Conservation (phyloP, 2,329 filamentous ascomycete species). For the Calonectria montana region DNA sequence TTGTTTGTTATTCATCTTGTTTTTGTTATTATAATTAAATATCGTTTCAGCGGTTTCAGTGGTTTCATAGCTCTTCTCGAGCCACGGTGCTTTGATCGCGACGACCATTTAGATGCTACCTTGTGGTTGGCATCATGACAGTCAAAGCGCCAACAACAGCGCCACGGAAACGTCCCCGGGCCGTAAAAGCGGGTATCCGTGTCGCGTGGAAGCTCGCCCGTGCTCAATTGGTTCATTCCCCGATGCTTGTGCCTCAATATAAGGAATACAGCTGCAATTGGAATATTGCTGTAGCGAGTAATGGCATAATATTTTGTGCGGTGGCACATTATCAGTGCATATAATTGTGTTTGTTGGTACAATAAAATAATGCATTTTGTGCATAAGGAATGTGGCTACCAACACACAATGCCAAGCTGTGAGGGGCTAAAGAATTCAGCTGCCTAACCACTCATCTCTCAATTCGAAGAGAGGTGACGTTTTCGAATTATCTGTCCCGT, state of each 20-base stretch:
- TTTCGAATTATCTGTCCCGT: not conserved
- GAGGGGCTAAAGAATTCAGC: not conserved
- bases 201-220: not conserved
- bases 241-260: not conserved
- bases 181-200: not conserved
- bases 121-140: not conserved
- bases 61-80: not conserved
- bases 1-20: not conserved
- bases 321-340: not conserved
- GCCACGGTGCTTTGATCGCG: not conserved
- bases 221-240: not conserved
- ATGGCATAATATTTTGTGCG: not conserved
- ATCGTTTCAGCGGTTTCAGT: not conserved
- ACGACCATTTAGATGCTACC: not conserved
- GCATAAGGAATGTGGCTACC: not conserved
- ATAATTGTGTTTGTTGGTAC: too few species aligned
- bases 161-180: not conserved
- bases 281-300: not conserved
- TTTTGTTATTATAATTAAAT: not conserved
- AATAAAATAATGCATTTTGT: not conserved
- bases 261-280: not conserved
- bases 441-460: not conserved
- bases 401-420: not conserved
- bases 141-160: not conserved
- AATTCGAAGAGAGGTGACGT: not conserved